Base-by-base conservation (phyloP, 1,139 yeast genomes). In the Wickerhamomyces sp. region DNA sequence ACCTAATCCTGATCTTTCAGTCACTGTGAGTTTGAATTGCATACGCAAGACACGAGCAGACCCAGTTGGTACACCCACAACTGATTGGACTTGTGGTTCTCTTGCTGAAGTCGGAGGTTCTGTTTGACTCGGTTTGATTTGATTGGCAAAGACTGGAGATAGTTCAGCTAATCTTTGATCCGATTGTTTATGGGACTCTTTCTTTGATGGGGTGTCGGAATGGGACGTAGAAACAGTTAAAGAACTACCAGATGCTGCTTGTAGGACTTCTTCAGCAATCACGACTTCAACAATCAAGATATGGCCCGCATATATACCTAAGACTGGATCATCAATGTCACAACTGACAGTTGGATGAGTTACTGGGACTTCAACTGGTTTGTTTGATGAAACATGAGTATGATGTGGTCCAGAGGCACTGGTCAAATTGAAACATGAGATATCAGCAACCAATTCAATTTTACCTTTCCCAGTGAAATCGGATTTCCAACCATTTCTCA, bases 1-100 rank as follows among this genome's bases (percentile, higher is more conserved):
- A 6, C 99, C 99, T 41, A 93, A 72, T 0, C 99, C 99, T 0
- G 96, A 84, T 47, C 98, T 73, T 62, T 91, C 98, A 1, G 96
- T 87, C 29, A 93, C 66, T 10, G 73, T 73, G 15, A 93, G 60
- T 55, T 85, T 84, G 65, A 93, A 93, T 64, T 91, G 97, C 98
- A 93, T 93, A 54, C 99, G 71, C 48, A 93, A 69, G 2, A 94
- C 95, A 43, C 99, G 72, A 0, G 99, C 98, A 4, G 95, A 88
- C 7, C 99, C 99, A 0, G 98, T 93, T 3, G 95, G 93, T 0
- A 84, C 77, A 32, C 94, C 89, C 14, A 83, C 77, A 3, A 50
- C 52, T 34, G 23, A 37, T 44, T 14, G 47, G 36, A 18, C 23
- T 2, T 34, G 45, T 23, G 48, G 46, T 1, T 34, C 39, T 35